phyloP scores from a whole-genome alignment of 164 flowering plant genomes.

The Santalum album region DNA sequence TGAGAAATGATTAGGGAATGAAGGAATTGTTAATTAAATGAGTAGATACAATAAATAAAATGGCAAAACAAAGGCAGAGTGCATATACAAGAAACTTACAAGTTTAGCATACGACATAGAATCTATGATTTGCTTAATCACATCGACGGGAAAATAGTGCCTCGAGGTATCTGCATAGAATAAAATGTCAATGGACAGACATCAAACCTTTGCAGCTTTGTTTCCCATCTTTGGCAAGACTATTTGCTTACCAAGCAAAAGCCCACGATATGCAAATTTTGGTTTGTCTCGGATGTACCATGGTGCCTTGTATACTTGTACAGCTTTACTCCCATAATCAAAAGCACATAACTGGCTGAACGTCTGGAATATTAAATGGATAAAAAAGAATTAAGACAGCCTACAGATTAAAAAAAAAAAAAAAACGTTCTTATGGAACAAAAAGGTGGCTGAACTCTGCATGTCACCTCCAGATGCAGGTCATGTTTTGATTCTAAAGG shows the following conservation, averaged over 20 bases:
- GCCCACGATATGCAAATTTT: constrained; percentile 85
- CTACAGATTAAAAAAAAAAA: neutral
- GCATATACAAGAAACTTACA: constrained; percentile 38
- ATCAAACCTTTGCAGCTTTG: neutral
- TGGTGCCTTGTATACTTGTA: constrained; percentile 66
- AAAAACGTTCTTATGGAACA: neutral
- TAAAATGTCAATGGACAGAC: neutral
- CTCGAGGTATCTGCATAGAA: constrained; percentile 85
- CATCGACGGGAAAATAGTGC: constrained; percentile 68
- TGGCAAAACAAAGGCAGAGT: neutral
- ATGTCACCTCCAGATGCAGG: neutral
- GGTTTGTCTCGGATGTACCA: constrained; percentile 89
- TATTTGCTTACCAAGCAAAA: constrained; percentile 56
- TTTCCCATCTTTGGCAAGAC: neutral
- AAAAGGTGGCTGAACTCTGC: neutral
- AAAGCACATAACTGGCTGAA: constrained; percentile 87
- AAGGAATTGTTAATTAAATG: constrained; percentile 3
- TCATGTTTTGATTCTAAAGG: neutral
- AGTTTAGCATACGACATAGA: constrained; percentile 98
- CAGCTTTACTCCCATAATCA: constrained; percentile 66
- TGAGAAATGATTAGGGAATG: constrained; percentile 10
- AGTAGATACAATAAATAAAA: constrained; percentile 1
- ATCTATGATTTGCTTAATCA: constrained; percentile 81
- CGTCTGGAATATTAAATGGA: constrained; percentile 42
- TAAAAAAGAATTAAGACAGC: neutral